These are phyloP conservation scores for Porogramme epimiltina DNA, from an alignment of 1,284 basidiomycete genomes.

Conservation along the genomic window DNA sequence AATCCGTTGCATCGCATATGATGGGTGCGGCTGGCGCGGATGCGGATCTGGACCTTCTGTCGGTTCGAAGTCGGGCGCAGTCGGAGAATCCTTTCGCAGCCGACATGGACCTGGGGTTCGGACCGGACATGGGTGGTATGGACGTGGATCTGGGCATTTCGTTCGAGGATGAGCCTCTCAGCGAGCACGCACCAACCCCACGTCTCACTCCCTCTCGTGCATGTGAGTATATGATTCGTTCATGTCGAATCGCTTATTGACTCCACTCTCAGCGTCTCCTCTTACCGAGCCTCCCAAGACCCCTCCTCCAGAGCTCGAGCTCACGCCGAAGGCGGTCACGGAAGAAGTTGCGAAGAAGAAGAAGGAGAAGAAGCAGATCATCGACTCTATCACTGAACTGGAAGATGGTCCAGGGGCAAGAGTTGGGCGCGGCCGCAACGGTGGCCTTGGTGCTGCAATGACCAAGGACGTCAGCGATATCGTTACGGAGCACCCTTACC, in stretches of 20 bases:
- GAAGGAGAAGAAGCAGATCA: slow-evolving; percentile 79
- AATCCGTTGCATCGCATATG: slow-evolving; percentile 64
- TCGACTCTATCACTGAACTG: slow-evolving; percentile 84
- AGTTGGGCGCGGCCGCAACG: slow-evolving; percentile 54
- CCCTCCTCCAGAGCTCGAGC: slow-evolving; percentile 55
- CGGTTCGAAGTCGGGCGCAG: slow-evolving; percentile 58
- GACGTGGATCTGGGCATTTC: slow-evolving; percentile 74
- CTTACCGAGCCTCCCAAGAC: slow-evolving; percentile 71
- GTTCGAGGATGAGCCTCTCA: slow-evolving; percentile 52
- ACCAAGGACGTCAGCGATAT: slow-evolving; percentile 75
- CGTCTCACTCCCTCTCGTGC: slow-evolving; percentile 67
- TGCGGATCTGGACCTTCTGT: slow-evolving; percentile 62
- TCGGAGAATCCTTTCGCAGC: slow-evolving; percentile 66
- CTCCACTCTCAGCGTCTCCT: slow-evolving; percentile 58
- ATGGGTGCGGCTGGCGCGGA: slow-evolving; percentile 46
- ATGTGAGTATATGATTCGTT: slow-evolving; percentile 47
- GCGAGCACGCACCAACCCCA: slow-evolving; percentile 36
- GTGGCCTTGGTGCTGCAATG: slow-evolving; percentile 56
- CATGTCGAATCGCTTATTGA: slow-evolving; percentile 1
- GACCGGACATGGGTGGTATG: slow-evolving; percentile 47
- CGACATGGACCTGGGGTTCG: slow-evolving; percentile 65
- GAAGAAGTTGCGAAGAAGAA: slow-evolving; percentile 38
- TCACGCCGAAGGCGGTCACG: slow-evolving; percentile 53
- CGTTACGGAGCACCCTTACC: slow-evolving; percentile 76
- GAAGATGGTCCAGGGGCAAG: slow-evolving; percentile 65